These are phyloP conservation scores for Vitis amurensis DNA, from an alignment of 164 flowering plant genomes.

Conservation along the genomic window DNA sequence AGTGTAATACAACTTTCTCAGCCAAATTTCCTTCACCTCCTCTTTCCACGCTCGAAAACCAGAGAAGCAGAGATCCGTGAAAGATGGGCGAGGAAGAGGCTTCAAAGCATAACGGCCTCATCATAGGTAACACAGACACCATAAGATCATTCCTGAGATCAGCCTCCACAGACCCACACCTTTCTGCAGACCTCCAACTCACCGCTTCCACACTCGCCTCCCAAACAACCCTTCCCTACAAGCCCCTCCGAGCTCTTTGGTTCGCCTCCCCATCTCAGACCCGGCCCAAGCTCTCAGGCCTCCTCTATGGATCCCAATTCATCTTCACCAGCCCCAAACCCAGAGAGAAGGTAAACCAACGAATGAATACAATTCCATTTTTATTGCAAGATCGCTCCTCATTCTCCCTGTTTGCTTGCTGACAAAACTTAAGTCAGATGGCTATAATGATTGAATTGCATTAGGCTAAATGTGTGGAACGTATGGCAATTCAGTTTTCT, in stretches of 20 bases:
- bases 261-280: conserved; percentile 32
- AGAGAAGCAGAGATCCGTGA: too few species aligned
- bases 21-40: too few species aligned
- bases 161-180: conserved; percentile 40
- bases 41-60: too few species aligned
- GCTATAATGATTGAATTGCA: too few species aligned
- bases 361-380: background rate
- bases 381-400: too few species aligned
- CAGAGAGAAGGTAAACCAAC: conserved; percentile 63
- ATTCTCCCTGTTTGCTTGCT: conserved; percentile 3
- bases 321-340: conserved; percentile 77
- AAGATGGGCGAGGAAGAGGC: background rate
- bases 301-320: conserved; percentile 57
- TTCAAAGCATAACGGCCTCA: conserved; percentile 23
- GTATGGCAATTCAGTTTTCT: background rate
- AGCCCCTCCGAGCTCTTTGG: conserved; percentile 55
- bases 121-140: conserved; percentile 46
- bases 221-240: conserved; percentile 46
- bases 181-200: conserved; percentile 41
- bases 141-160: conserved; percentile 48
- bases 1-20: too few species aligned
- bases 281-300: conserved; percentile 46
- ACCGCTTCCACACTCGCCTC: conserved; percentile 47
- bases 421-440: background rate
- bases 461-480: too few species aligned